Base-by-base conservation (phyloP, 345 rosid genomes). In the Bruguiera parviflora region DNA sequence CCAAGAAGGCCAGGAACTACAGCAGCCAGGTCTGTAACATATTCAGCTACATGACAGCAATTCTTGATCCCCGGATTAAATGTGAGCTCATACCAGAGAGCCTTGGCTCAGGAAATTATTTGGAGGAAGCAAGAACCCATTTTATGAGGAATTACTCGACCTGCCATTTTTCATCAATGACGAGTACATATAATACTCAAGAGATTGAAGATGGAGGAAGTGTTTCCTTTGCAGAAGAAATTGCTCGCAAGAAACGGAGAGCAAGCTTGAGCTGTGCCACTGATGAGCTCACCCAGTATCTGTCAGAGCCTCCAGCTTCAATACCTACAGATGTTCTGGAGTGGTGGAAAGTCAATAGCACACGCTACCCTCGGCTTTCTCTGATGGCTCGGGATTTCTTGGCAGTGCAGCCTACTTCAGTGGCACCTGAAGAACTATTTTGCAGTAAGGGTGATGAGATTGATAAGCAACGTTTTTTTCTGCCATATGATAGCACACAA, bases 341-440 rank as follows among this genome's bases (percentile, higher is more conserved):
- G 63, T 94, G 98, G 97, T 94, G 98, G 98, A 91, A 87, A 80
- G 88, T 76, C 58, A 94, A 91, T 76, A 83, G 92, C 65, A 77
- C 92, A 15, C 89, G 98, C 55, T 94, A 86, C 82, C 95, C 92
- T 28, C 83, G 90, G 53, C 91, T 94, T 31, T 91, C 94, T 25
- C 76, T 72, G 46, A 94, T 94, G 98, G 97, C 95, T 64, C 75
- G 97, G 21, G 98, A 94, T 69, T 93, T 89, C 79, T 78, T 93
- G 70, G 84, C 92, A 1, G 86, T 83, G 58, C 97, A 94, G 76
- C 91, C 97, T 59, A 91, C 91, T 67, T 89, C 96, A 19, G 82
- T 86, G 57, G 78, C 86, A 13, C 91, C 98, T 1, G 92, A 94
- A 73, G 98, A 89, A 65, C 71, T 89, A 16, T 94, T 91, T 71